A percentile compares a stretch with the other conserved stretches of the same genome.
These are phyloP conservation scores for Diplotaxis tenuifolia DNA, from an alignment of 345 rosid species.

Conservation along the genomic window DNA sequence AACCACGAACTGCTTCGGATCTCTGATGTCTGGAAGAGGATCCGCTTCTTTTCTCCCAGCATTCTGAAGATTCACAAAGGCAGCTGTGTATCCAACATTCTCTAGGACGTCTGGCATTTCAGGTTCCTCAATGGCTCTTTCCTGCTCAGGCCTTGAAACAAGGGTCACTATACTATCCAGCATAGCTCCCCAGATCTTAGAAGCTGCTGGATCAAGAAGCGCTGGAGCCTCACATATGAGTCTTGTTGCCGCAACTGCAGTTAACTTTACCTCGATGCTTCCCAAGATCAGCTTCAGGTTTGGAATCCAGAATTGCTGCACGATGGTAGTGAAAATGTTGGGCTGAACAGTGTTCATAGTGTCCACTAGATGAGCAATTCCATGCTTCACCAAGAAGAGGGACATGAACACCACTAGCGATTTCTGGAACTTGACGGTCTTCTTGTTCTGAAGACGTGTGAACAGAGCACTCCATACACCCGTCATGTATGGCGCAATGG, in stretches of 20 bases:
- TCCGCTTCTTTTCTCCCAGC: constrained; percentile 93
- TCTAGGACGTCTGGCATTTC: constrained; percentile 91
- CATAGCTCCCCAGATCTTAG: constrained; percentile 72
- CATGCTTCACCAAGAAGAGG: constrained; percentile 89
- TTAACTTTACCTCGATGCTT: constrained; percentile 63
- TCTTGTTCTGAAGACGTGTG: constrained; percentile 60
- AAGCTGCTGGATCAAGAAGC: constrained; percentile 63
- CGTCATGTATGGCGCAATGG: constrained; percentile 53
- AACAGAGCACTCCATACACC: constrained; percentile 79
- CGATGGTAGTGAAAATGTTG: constrained; percentile 50
- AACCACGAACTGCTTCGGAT: constrained; percentile 76
- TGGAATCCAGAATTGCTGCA: constrained; percentile 93
- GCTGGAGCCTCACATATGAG: constrained; percentile 78
- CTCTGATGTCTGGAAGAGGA: constrained; percentile 72
- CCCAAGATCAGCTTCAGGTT: constrained; percentile 78
- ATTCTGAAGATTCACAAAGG: constrained; percentile 77
- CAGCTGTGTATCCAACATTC: constrained; percentile 72
- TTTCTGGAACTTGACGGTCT: constrained; percentile 69
- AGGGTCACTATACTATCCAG: constrained; percentile 82
- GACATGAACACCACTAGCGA: constrained; percentile 85
- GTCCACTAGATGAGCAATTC: constrained; percentile 56
- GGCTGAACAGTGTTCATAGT: constrained; percentile 85
- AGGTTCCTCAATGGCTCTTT: constrained; percentile 70
- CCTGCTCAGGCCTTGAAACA: constrained; percentile 80
- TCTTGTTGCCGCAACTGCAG: constrained; percentile 76